Percentiles rank a stretch among this genome's conserved stretches.
phyloP scores from a whole-genome alignment of 306 rosid species.

The Calophaca sinica region DNA sequence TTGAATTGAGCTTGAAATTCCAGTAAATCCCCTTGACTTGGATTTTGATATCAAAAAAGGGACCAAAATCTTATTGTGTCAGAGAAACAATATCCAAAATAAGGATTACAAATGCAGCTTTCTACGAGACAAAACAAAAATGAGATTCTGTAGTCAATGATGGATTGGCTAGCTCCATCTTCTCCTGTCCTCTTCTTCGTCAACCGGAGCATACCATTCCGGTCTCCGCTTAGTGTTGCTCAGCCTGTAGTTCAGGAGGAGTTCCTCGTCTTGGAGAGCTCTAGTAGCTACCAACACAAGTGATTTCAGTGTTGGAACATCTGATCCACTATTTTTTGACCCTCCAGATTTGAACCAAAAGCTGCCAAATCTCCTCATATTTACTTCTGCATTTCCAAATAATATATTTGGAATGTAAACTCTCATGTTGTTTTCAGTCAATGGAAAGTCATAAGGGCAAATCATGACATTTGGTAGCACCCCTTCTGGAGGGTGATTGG shows the following conservation, averaged over 20 bases:
- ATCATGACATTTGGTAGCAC: slow-evolving; percentile 86
- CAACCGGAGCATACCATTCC: slow-evolving; percentile 81
- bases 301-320: slow-evolving; percentile 67
- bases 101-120: slow-evolving; percentile 28
- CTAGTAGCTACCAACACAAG: slow-evolving; percentile 81
- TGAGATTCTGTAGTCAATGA: background rate
- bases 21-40: background rate
- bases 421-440: slow-evolving; percentile 72
- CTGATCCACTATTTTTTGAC: slow-evolving; percentile 51
- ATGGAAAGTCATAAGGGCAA: slow-evolving; percentile 92
- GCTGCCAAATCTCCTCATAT: slow-evolving; percentile 78
- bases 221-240: slow-evolving; percentile 85
- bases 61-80: slow-evolving; percentile 11
- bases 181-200: slow-evolving; percentile 91
- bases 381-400: slow-evolving; percentile 73
- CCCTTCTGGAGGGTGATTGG: slow-evolving; percentile 86
- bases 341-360: slow-evolving; percentile 90
- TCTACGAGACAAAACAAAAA: slow-evolving; percentile 26
- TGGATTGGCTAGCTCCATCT: slow-evolving; percentile 76
- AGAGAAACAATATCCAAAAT: slow-evolving; percentile 22
- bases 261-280: slow-evolving; percentile 77
- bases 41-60: slow-evolving; percentile 24
- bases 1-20: background rate
- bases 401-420: slow-evolving; percentile 75
- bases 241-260: slow-evolving; percentile 85